Base-by-base conservation (phyloP, 2,329 filamentous ascomycete genomes). In the Penicillium glabrum region DNA sequence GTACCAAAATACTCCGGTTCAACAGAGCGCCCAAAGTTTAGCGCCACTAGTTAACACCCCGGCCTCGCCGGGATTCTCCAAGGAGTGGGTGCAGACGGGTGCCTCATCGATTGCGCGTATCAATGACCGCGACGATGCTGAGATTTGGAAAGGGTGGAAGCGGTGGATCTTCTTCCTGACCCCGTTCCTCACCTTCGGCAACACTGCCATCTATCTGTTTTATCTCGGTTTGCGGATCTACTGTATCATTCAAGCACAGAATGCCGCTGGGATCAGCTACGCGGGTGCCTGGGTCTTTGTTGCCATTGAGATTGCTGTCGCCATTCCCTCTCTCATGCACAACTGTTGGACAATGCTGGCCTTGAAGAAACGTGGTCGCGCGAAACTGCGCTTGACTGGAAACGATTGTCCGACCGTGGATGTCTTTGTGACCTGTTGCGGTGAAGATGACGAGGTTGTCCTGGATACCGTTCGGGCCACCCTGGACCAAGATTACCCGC, bases 331-430 rank as follows among this genome's bases (percentile, higher is more conserved):
- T 3, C 70, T 85, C 35, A 78, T 84, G 74, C 83, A 86, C 72
- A 83, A 83, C 62, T 72, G 79, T 37, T 85, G 82, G 81, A 83
- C 82, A 1, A 80, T 86, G 77, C 78, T 80, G 72, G 80, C 82
- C 0, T 70, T 85, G 60, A 84, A 84, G 72, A 80, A 80, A 71
- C 75, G 83, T 24, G 74, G 75, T 16, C 75, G 83, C 24, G 81
- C 82, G 1, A 82, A 82, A 76, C 70, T 86, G 61, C 72, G 83
- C 26, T 68, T 85, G 58, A 58, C 59, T 3, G 69, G 69, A 3
- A 55, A 72, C 10, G 68, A 72, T 23, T 70, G 67, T 7, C 77
- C 77, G 1, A 70, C 67, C 1, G 75, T 80, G 7, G 78, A 79
- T 55, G 70, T 79, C 6, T 71, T 79, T 43, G 71, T 80, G 49